phyloP scores from a whole-genome alignment of 495 filamentous ascomycete species.

The Saxophila tyrrhenica region DNA sequence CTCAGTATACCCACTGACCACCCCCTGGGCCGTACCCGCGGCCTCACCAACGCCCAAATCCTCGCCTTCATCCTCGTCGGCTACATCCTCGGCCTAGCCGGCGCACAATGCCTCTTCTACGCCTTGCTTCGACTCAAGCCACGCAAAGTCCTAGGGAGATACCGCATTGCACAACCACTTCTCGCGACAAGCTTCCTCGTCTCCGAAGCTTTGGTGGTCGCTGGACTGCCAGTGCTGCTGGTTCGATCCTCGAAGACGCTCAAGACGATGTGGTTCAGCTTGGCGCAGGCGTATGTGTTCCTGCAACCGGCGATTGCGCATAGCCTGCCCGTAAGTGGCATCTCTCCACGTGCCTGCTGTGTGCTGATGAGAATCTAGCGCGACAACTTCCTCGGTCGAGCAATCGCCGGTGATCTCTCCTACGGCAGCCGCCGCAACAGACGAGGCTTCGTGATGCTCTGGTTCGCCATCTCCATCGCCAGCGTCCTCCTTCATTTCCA shows the following conservation, averaged over 20 bases:
- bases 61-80: conserved; percentile 5
- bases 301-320: neutral
- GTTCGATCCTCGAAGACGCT: neutral
- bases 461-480: neutral
- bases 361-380: neutral
- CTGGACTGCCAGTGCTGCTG: neutral
- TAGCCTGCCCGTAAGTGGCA: neutral
- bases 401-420: neutral
- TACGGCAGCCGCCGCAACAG: neutral
- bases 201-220: neutral
- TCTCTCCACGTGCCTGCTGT: neutral
- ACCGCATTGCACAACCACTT: neutral
- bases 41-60: neutral
- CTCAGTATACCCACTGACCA: neutral
- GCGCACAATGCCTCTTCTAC: conserved; percentile 11
- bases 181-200: neutral
- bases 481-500: neutral
- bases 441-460: neutral
- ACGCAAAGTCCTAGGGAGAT: neutral
- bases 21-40: neutral
- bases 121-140: neutral
- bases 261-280: neutral
- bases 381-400: neutral
- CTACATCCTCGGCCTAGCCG: conserved; percentile 1
- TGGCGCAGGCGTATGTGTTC: neutral